Conservation (phyloP, 2,329 filamentous ascomycete species). For the Ceratocystiopsis minuta region DNA sequence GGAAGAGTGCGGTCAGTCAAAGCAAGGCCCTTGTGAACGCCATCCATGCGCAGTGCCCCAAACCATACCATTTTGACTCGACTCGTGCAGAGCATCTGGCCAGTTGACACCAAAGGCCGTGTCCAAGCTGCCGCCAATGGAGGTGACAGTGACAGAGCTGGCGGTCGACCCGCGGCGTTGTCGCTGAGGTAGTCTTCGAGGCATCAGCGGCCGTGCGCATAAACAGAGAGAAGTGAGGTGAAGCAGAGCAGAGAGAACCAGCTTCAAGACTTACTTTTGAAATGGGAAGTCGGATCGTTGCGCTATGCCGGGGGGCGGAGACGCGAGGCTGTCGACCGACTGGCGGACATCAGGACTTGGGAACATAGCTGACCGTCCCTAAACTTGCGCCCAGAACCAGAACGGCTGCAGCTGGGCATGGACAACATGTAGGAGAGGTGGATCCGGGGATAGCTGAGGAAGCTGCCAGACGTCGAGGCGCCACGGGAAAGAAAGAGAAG, state of each 20-base stretch:
- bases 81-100: constrained; percentile 43
- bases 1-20: not conserved
- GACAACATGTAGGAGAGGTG: too few relatives aligned
- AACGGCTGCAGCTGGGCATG: not conserved
- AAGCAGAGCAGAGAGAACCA: not conserved
- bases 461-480: too few relatives aligned
- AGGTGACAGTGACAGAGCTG: constrained; percentile 70
- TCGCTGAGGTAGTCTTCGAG: constrained; percentile 10
- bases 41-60: too few relatives aligned
- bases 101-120: constrained; percentile 38
- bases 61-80: constrained; percentile 59
- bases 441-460: too few relatives aligned
- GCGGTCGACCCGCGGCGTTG: constrained; percentile 64
- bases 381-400: constrained; percentile 1
- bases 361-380: constrained; percentile 29
- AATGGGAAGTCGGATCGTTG: constrained; percentile 38
- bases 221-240: too few relatives aligned
- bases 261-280: constrained; percentile 29
- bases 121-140: constrained; percentile 70
- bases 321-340: constrained; percentile 46
- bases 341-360: constrained; percentile 39
- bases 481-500: too few relatives aligned
- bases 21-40: constrained; percentile 6
- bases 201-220: not conserved
- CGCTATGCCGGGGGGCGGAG: constrained; percentile 21